A percentile compares a stretch with the other conserved stretches of the same genome.
phyloP scores from a whole-genome alignment of 345 rosid species.

The Ceriops zippeliana region DNA sequence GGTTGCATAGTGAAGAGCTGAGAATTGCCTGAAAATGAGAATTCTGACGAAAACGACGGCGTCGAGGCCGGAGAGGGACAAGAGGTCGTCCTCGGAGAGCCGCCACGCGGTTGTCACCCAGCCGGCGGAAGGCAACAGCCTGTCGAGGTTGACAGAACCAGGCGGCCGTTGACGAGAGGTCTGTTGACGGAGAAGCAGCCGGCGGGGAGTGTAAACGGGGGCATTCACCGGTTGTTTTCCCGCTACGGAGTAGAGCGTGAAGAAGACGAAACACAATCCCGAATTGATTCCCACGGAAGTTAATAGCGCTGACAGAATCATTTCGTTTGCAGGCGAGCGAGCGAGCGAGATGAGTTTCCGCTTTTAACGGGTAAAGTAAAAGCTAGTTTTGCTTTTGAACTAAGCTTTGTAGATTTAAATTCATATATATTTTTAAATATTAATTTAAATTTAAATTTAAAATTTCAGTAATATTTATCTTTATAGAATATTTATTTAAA shows the following conservation, averaged over 20 bases:
- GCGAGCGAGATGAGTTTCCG: too few relatives aligned
- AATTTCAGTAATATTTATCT: too few relatives aligned
- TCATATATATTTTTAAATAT: too few relatives aligned
- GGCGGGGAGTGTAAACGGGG: slow-evolving; percentile 63
- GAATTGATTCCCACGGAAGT: slow-evolving; percentile 95
- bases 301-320: slow-evolving; percentile 82
- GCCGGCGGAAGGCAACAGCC: slow-evolving; percentile 75
- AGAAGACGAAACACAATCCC: slow-evolving; percentile 73
- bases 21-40: slow-evolving; percentile 56
- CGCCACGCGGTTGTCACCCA: slow-evolving; percentile 76
- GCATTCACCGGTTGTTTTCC: slow-evolving; percentile 70
- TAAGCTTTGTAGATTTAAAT: background rate
- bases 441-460: too few relatives aligned
- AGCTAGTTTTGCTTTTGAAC: background rate
- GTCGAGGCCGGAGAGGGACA: slow-evolving; percentile 64
- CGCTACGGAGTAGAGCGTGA: slow-evolving; percentile 73
- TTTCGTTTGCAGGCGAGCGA: slow-evolving; percentile 9
- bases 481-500: too few relatives aligned
- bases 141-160: slow-evolving; percentile 46
- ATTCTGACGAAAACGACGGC: slow-evolving; percentile 71
- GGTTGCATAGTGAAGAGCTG: background rate
- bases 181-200: slow-evolving; percentile 31
- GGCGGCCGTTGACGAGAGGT: slow-evolving; percentile 27
- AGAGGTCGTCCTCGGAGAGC: slow-evolving; percentile 60
- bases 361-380: background rate